A percentile compares a stretch with the other conserved stretches of the same genome.
phyloP scores from a whole-genome alignment of 345 rosid species.

The Durio zibethinus region DNA sequence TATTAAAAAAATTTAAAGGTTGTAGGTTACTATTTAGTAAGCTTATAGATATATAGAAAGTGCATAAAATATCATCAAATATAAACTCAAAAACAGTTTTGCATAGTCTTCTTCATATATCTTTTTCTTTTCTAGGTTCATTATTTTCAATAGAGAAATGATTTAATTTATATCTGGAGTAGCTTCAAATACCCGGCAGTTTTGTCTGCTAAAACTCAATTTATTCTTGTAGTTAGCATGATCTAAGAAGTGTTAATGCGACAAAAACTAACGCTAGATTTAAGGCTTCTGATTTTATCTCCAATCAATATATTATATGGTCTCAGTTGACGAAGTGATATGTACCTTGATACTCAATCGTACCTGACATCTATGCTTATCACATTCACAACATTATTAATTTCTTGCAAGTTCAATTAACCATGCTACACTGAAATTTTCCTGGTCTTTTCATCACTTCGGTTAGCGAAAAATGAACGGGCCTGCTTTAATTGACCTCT shows the following conservation, averaged over 20 bases:
- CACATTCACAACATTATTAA: neutral
- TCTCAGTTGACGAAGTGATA: neutral
- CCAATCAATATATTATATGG: neutral
- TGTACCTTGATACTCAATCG: neutral
- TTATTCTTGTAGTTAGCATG: neutral
- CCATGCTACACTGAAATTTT: neutral
- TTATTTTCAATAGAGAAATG: too few species aligned
- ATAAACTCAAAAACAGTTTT: too few species aligned
- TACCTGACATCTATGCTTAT: neutral
- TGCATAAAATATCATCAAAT: too few species aligned
- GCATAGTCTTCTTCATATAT: neutral
- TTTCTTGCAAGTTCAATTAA: neutral
- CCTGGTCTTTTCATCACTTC: neutral
- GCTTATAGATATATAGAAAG: too few species aligned
- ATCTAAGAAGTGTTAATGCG: neutral
- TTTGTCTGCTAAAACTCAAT: too few species aligned
- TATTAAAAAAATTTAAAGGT: too few species aligned
- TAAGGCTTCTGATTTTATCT: neutral
- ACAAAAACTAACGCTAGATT: neutral
- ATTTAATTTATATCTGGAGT: too few species aligned
- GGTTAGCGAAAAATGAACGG: neutral
- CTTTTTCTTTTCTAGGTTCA: too few species aligned
- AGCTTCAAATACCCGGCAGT: too few species aligned
- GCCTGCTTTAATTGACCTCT: neutral
- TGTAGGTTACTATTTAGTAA: too few species aligned